These are phyloP conservation scores for Gleditsia sinensis DNA, from an alignment of 306 rosid species.

Conservation along the genomic window DNA sequence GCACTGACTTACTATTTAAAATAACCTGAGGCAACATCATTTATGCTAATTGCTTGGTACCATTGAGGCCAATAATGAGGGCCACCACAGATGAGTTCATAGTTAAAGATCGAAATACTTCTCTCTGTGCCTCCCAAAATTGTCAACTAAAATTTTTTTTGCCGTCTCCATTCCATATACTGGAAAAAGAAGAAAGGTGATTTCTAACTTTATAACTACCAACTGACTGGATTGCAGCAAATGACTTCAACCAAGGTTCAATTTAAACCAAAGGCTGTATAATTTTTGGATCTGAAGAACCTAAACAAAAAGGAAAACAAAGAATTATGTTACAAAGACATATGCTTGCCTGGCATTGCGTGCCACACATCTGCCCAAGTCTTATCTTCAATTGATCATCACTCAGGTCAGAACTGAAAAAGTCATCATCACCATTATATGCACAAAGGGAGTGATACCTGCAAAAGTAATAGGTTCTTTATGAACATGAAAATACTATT, in stretches of 20 bases:
- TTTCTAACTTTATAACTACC: background rate
- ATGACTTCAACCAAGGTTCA: constrained; percentile 12
- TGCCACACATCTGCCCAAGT: constrained; percentile 89
- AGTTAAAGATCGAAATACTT: background rate
- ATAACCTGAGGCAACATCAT: background rate
- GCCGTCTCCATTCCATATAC: background rate
- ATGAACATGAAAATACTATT: constrained; percentile 23
- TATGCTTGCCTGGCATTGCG: constrained; percentile 77
- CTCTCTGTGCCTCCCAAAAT: background rate
- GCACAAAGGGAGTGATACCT: constrained; percentile 96
- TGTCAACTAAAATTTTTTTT: constrained; percentile 16
- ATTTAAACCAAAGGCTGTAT: background rate
- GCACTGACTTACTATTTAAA: background rate
- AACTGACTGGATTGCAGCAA: background rate
- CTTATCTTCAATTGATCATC: constrained; percentile 85
- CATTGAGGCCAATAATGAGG: constrained; percentile 12
- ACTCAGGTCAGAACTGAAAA: constrained; percentile 97
- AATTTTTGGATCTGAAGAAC: constrained; percentile 9
- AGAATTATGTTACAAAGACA: background rate
- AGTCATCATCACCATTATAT: constrained; percentile 91
- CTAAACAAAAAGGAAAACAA: constrained; percentile 15
- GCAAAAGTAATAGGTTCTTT: constrained; percentile 33
- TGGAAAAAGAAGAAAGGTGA: constrained; percentile 12
- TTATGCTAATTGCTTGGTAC: background rate
- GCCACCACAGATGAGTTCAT: background rate